phyloP scores from a whole-genome alignment of 2,329 filamentous ascomycete genomes.

The Clonostachys rhizophaga region DNA sequence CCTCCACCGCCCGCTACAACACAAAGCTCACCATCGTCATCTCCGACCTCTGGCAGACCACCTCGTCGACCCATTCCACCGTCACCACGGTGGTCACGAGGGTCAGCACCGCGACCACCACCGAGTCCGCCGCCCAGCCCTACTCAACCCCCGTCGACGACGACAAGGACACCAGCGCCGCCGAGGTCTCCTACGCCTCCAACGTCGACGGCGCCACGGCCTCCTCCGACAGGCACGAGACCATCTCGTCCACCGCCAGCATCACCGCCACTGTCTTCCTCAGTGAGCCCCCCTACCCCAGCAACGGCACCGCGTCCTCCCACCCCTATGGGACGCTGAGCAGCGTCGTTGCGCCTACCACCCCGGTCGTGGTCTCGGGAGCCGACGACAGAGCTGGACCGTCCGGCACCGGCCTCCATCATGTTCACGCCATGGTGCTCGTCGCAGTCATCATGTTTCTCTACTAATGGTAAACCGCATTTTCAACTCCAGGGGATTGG shows the following conservation, averaged over 20 bases:
- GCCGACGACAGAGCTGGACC: slow-evolving; percentile 21
- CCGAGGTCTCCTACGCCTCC: not conserved
- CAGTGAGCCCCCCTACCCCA: slow-evolving; percentile 13
- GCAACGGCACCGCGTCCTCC: slow-evolving; percentile 17
- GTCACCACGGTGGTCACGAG: slow-evolving; percentile 17
- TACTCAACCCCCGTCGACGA: not conserved
- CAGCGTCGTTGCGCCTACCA: slow-evolving; percentile 9
- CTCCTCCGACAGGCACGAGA: not conserved
- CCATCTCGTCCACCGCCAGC: slow-evolving; percentile 2
- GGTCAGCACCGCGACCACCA: slow-evolving; percentile 16
- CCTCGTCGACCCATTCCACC: slow-evolving; percentile 9
- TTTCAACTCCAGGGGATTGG: no score
- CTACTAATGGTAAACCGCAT: slow-evolving; percentile 13
- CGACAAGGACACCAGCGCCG: not conserved
- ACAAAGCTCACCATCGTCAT: slow-evolving; percentile 17
- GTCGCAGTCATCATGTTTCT: slow-evolving; percentile 23
- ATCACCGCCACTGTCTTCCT: slow-evolving; percentile 21
- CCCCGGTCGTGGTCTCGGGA: slow-evolving; percentile 21
- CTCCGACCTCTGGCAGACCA: slow-evolving; percentile 18
- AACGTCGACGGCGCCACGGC: not conserved
- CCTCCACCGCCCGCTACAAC: slow-evolving; percentile 2
- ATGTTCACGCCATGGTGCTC: slow-evolving; percentile 28
- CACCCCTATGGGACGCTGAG: slow-evolving; percentile 16
- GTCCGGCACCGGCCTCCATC: slow-evolving; percentile 16
- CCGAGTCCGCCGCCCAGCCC: not conserved